Evolutionary conservation across 805 yeast species (phyloP).

Genomic region (Tetrapisispora iriomotensis): DNA sequence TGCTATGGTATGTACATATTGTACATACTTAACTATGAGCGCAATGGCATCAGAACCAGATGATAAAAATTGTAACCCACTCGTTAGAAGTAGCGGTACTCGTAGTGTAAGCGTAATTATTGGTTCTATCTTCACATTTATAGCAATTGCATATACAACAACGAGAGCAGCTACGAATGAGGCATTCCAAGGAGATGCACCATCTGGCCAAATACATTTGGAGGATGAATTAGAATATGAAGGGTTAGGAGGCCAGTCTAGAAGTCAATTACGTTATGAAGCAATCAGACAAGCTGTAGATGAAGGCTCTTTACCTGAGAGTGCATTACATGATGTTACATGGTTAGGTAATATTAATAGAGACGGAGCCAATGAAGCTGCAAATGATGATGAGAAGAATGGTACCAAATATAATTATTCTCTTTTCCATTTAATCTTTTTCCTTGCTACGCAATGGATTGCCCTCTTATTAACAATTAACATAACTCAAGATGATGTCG

Average conservation of each 20-base stretch:
- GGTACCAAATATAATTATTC: slow-evolving; percentile 76
- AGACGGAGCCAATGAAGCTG: slow-evolving; percentile 23
- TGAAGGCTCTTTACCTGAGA: slow-evolving; percentile 88
- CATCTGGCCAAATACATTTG: slow-evolving; percentile 29
- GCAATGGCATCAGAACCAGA: slow-evolving; percentile 97
- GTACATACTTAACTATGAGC: slow-evolving; percentile 81
- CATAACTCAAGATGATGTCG: slow-evolving; percentile 72
- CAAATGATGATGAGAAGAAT: slow-evolving; percentile 47
- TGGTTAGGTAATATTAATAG: slow-evolving; percentile 36
- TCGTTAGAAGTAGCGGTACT: slow-evolving; percentile 81
- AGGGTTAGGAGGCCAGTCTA: slow-evolving; percentile 33
- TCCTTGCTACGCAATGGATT: slow-evolving; percentile 93
- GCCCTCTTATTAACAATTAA: slow-evolving; percentile 89
- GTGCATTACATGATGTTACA: slow-evolving; percentile 68
- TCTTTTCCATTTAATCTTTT: slow-evolving; percentile 82
- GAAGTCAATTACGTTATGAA: slow-evolving; percentile 71
- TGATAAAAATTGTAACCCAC: slow-evolving; percentile 84
- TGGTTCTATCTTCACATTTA: slow-evolving; percentile 88
- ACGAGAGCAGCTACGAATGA: slow-evolving; percentile 90
- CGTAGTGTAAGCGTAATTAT: slow-evolving; percentile 77
- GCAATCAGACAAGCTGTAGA: slow-evolving; percentile 93
- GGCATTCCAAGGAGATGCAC: slow-evolving; percentile 41
- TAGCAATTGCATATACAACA: slow-evolving; percentile 94
- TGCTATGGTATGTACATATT: slow-evolving; percentile 89
- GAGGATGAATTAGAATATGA: slow-evolving; percentile 32